These are phyloP conservation scores for Raffaelea ambrosiae DNA, from an alignment of 2,329 filamentous ascomycete species.

Conservation along the genomic window DNA sequence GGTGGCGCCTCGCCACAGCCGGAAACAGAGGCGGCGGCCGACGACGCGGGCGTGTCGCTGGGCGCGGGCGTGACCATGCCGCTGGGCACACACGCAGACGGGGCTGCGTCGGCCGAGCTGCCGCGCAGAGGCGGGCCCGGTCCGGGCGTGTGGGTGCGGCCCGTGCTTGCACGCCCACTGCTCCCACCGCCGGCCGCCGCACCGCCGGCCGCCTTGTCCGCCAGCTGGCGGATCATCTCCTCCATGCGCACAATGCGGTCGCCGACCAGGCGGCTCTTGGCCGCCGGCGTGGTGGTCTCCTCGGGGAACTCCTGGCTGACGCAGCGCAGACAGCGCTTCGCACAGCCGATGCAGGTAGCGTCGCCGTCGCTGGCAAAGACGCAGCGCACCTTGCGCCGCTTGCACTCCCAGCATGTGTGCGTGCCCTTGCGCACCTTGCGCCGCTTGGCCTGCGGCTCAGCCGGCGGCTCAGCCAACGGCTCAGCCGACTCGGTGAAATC, in stretches of 20 bases:
- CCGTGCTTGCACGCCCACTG: too few species aligned
- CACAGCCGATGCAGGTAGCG: slow-evolving; percentile 35
- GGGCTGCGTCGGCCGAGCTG: not conserved
- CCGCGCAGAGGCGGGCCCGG: too few species aligned
- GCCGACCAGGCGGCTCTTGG: slow-evolving; percentile 10
- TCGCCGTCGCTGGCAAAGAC: slow-evolving; percentile 29
- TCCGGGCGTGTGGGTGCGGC: too few species aligned
- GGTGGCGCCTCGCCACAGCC: too few species aligned
- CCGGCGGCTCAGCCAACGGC: too few species aligned
- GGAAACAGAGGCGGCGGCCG: too few species aligned
- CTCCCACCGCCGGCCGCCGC: too few species aligned
- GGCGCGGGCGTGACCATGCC: slow-evolving; percentile 12
- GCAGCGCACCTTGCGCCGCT: slow-evolving; percentile 44
- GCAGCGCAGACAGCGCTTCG: slow-evolving; percentile 31
- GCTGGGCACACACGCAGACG: slow-evolving; percentile 5
- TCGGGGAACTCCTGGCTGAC: slow-evolving; percentile 39
- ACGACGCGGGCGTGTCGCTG: slow-evolving; percentile 18
- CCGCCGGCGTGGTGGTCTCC: slow-evolving; percentile 10
- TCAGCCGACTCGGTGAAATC: not conserved
- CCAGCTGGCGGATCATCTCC: slow-evolving; percentile 8
- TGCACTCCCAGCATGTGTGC: slow-evolving; percentile 50
- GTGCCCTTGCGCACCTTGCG: slow-evolving; percentile 46
- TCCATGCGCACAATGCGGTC: slow-evolving; percentile 12
- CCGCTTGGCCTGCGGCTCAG: slow-evolving; percentile 18
- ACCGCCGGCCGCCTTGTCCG: not conserved